Evolutionary conservation across 2,329 filamentous ascomycete species (phyloP), one percentile per base, ranked within the genome.

Genomic region (Botryotinia calthae): DNA sequence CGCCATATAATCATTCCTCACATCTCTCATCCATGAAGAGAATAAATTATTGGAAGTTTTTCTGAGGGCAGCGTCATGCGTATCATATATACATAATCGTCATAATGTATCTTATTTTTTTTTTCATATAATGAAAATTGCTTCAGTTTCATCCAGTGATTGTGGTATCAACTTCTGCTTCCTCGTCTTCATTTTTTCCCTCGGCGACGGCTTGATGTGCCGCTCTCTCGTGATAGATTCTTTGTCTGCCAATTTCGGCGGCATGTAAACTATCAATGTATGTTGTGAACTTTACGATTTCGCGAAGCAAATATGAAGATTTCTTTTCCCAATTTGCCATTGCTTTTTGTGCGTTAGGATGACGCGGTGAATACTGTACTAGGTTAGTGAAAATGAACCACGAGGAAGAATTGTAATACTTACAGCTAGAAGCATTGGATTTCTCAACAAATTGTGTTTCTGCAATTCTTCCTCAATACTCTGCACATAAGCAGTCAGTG

Each of bases 311-410:
- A 81, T 98, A 97, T 44, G 93, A 91, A 72, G 93, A 97, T 84
- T 98, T 98, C 80, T 92, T 90, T 85, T 99, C 95, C 95, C 96
- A 99, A 82, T 99, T 99, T 31, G 91, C 87, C 92, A 98, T 95
- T 25, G 95, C 94, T 82, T 92, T 95, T 75, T 85, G 85, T 25
- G 91, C 88, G 79, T 98, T 98, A 54, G 89, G 87, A 74, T 95
- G 92, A 44, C 94, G 89, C 4, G 94, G 92, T 22, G 93, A 94
- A 81, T 97, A 98, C 87, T 88, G 75, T 34, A 66, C 40, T 56
- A 10, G 73, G 48, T 71, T 10, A 62, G 46, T 37, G 20, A 34
- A 25, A 1, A 25, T 20, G 6, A 20, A 48, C 1, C n/a, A 48
- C 12, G 6, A 34, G n/a, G 44, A 28, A 42, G 37, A 42, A 34